These are phyloP conservation scores for Schoenoplectus tabernaemontani DNA, from an alignment of 202 grass and related monocot species.

Conservation along the genomic window DNA sequence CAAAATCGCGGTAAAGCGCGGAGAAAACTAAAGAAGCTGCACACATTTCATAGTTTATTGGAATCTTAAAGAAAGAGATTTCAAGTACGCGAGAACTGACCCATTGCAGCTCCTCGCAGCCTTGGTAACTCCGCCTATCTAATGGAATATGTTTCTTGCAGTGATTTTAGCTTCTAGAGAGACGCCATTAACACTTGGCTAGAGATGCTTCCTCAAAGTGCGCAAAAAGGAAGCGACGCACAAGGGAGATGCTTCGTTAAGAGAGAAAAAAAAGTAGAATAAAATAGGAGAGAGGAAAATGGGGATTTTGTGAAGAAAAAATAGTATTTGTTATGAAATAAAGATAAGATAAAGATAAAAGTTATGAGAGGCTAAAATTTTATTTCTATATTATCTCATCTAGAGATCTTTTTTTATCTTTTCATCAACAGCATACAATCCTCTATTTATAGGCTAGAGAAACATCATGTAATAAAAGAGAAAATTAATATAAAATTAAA, in stretches of 20 bases:
- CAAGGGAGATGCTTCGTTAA: not conserved
- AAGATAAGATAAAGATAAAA: too few relatives aligned
- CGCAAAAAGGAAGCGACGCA: not conserved
- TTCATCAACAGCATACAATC: too few relatives aligned
- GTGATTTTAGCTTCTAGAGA: not conserved
- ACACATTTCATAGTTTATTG: not conserved
- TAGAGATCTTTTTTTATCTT: too few relatives aligned
- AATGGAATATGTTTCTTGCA: not conserved
- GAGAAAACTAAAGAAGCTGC: not conserved
- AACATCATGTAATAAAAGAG: too few relatives aligned
- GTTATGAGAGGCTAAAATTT: too few relatives aligned
- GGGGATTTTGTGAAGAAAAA: not conserved
- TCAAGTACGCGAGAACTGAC: not conserved
- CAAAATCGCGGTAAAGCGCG: not conserved
- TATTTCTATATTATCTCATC: too few relatives aligned
- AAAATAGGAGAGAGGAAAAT: not conserved
- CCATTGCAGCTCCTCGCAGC: conserved; percentile 1
- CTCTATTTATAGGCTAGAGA: too few relatives aligned
- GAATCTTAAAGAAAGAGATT: not conserved
- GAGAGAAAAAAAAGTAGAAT: not conserved
- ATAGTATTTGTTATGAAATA: too few relatives aligned
- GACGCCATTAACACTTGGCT: conserved; percentile 18
- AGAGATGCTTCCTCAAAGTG: not conserved
- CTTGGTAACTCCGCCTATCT: not conserved
- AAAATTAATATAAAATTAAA: too few relatives aligned